phyloP scores from a whole-genome alignment of 352 stramenopile species.

The Sclerospora graminicola region DNA sequence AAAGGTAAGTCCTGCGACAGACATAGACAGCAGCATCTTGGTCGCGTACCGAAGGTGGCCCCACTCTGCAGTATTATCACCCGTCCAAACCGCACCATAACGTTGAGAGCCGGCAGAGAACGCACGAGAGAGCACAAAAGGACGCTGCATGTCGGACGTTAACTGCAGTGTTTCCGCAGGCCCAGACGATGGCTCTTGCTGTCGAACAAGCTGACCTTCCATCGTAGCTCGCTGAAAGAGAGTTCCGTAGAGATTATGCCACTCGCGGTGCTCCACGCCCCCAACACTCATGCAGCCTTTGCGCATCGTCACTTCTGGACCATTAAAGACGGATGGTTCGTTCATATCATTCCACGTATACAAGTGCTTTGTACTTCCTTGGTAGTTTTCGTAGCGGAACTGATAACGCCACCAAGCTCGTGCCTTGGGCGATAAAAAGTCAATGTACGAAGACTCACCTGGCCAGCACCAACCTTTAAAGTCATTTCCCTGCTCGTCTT shows the following conservation, averaged over 20 bases:
- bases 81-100: conserved; percentile 97
- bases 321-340: conserved; percentile 99
- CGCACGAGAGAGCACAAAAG: conserved; percentile 95
- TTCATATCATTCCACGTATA: conserved; percentile 99
- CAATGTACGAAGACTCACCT: conserved; percentile 96
- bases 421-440: conserved; percentile 93
- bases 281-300: conserved; percentile 90
- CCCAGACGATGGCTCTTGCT: conserved; percentile 32
- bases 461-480: conserved; percentile 99
- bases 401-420: conserved; percentile 94
- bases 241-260: conserved; percentile 99
- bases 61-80: conserved; percentile 96
- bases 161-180: conserved; percentile 35
- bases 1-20: conserved; percentile 93
- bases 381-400: conserved; percentile 94
- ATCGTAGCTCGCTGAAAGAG: conserved; percentile 95
- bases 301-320: conserved; percentile 97
- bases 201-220: conserved; percentile 83
- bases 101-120: conserved; percentile 98
- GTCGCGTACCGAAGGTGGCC: conserved; percentile 90
- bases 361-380: conserved; percentile 85
- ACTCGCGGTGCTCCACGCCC: conserved; percentile 96
- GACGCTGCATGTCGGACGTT: conserved; percentile 63
- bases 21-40: conserved; percentile 97
- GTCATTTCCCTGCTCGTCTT: conserved; percentile 93